These are phyloP conservation scores for Monosporozyma aerobia DNA, from an alignment of 805 yeast species.

Conservation along the genomic window DNA sequence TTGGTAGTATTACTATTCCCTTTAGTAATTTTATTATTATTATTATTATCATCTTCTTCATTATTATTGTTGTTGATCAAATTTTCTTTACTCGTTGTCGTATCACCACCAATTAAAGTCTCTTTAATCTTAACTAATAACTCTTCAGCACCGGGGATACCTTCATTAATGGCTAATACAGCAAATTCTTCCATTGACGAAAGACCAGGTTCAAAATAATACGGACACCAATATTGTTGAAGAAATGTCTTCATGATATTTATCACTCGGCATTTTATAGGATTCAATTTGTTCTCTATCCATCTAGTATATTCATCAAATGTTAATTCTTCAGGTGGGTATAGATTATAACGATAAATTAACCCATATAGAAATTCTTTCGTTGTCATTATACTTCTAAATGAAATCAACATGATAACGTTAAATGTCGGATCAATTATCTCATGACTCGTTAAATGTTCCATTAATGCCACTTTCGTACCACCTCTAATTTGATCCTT, in stretches of 20 bases:
- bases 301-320: slow-evolving; percentile 74
- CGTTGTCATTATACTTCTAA: slow-evolving; percentile 64
- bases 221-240: slow-evolving; percentile 60
- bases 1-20: background rate
- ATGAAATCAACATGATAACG: slow-evolving; percentile 62
- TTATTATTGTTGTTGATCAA: background rate
- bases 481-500: slow-evolving; percentile 79
- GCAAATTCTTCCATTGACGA: slow-evolving; percentile 35
- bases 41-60: background rate
- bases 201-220: slow-evolving; percentile 42
- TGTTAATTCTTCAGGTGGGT: slow-evolving; percentile 81
- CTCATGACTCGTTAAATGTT: slow-evolving; percentile 72
- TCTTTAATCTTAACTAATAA: slow-evolving; percentile 33
- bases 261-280: slow-evolving; percentile 57
- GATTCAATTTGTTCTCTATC: slow-evolving; percentile 61
- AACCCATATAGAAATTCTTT: slow-evolving; percentile 49
- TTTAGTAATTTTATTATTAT: background rate
- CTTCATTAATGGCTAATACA: slow-evolving; percentile 32
- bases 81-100: slow-evolving; percentile 44
- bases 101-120: slow-evolving; percentile 42
- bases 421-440: slow-evolving; percentile 53
- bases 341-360: slow-evolving; percentile 54
- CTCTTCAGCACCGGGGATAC: slow-evolving; percentile 37
- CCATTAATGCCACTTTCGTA: slow-evolving; percentile 63
- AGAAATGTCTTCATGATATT: slow-evolving; percentile 58